Percentiles rank a stretch among this genome's conserved stretches.
Conservation (phyloP, 441 rosid genomes). For the Populus hybrid region DNA sequence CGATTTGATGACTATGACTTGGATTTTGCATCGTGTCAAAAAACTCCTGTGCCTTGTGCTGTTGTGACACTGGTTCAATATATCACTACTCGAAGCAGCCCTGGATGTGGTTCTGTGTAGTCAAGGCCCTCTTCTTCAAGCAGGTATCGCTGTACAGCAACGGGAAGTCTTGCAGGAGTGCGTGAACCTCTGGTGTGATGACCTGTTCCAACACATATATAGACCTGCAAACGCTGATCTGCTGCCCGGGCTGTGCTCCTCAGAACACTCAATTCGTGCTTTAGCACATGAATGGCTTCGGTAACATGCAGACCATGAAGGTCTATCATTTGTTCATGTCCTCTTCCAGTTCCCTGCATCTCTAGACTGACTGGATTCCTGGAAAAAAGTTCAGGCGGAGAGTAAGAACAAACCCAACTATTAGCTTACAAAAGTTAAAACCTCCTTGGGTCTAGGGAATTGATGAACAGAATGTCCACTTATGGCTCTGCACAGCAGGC, state of each 20-base stretch:
- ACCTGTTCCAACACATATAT: conserved; percentile 94
- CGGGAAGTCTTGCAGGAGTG: conserved; percentile 88
- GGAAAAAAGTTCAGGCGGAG: conserved; percentile 6
- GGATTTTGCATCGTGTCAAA: conserved; percentile 26
- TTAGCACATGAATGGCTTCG: conserved; percentile 83
- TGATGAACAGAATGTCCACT: background rate
- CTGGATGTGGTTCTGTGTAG: conserved; percentile 85
- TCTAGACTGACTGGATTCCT: conserved; percentile 77
- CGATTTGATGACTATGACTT: conserved; percentile 33
- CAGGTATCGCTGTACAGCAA: conserved; percentile 83
- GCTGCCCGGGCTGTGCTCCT: conserved; percentile 75
- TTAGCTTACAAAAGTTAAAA: background rate
- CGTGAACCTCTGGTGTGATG: conserved; percentile 92
- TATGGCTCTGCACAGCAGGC: background rate
- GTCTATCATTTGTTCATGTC: conserved; percentile 87
- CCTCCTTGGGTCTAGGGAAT: background rate
- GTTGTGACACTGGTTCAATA: conserved; percentile 43
- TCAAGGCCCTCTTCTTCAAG: conserved; percentile 95
- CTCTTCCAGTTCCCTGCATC: conserved; percentile 57
- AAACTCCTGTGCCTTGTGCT: conserved; percentile 35
- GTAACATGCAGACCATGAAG: conserved; percentile 90
- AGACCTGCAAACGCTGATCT: conserved; percentile 80
- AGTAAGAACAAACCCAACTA: conserved; percentile 8
- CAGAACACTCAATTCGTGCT: conserved; percentile 70
- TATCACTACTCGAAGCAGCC: conserved; percentile 86